Conservation (phyloP, 2,329 filamentous ascomycete genomes). For the Penicillium sp. region DNA sequence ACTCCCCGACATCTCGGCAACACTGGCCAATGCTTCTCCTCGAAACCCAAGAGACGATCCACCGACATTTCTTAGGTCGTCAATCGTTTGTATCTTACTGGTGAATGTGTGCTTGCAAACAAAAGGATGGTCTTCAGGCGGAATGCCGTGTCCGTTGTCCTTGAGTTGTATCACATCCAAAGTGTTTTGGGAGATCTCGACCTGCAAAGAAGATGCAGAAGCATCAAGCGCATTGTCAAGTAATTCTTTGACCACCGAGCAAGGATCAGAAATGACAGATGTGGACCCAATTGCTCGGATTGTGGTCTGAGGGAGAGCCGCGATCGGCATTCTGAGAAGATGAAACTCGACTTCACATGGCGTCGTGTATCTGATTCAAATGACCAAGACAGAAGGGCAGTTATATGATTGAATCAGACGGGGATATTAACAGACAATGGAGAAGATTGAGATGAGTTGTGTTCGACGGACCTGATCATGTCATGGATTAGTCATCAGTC, state of each 20-base stretch:
- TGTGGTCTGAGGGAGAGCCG: slow-evolving; percentile 38
- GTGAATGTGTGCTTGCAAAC: slow-evolving; percentile 56
- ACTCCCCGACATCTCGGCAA: slow-evolving; percentile 52
- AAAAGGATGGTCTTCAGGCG: slow-evolving; percentile 49
- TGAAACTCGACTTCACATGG: slow-evolving; percentile 9
- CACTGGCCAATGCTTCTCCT: slow-evolving; percentile 59
- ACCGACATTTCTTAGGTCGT: slow-evolving; percentile 52
- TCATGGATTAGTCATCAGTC: slow-evolving; percentile 15
- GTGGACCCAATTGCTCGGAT: slow-evolving; percentile 52
- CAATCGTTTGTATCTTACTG: slow-evolving; percentile 56
- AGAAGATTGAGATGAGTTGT: not conserved
- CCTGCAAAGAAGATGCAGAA: slow-evolving; percentile 50
- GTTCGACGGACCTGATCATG: not conserved
- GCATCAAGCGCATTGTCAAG: slow-evolving; percentile 64
- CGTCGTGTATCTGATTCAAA: too few species aligned
- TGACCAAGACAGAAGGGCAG: too few species aligned
- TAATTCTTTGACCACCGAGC: slow-evolving; percentile 58
- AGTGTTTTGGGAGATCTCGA: slow-evolving; percentile 56
- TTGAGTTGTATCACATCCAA: slow-evolving; percentile 58
- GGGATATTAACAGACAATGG: too few species aligned
- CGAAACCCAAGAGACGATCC: slow-evolving; percentile 57
- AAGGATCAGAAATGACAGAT: slow-evolving; percentile 53
- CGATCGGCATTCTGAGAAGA: slow-evolving; percentile 41
- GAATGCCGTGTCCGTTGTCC: slow-evolving; percentile 59
- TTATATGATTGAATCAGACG: too few species aligned